Evolutionary conservation across 495 filamentous ascomycete species (phyloP), one percentile per base, ranked within the genome.

Genomic region (Aspergillus egyptiacus): DNA sequence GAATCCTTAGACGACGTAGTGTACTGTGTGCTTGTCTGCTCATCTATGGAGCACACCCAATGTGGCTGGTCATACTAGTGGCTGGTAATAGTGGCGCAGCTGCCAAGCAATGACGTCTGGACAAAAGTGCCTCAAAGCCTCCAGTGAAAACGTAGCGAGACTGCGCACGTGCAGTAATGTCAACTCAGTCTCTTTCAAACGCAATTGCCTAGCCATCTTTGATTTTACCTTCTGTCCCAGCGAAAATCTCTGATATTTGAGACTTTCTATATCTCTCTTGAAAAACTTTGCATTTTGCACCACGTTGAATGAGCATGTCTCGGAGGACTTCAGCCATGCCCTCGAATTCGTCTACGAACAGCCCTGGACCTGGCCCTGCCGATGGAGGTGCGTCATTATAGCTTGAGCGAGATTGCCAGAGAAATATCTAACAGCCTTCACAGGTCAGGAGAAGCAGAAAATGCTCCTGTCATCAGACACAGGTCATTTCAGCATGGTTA

Each of bases 391-490:
- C 53, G 66, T 60, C 55, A 25, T 23, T 23, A 52, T 59, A 40
- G 19, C n/a, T n/a, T n/a, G n/a, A n/a, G n/a, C n/a, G n/a, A n/a
- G n/a, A n/a, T n/a, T n/a, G n/a, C n/a, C n/a, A n/a, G n/a, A n/a
- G n/a, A n/a, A n/a, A n/a, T n/a, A n/a, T n/a, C n/a, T n/a, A n/a
- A n/a, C n/a, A n/a, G n/a, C n/a, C n/a, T n/a, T 40, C 19, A 13
- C 57, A 88, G 86, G 76, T 51, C 75, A 85, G 55, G 83, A 91
- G 64, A 94, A 93, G 71, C 90, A 96, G 70, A 89, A 86, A 59
- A 77, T 80, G 67, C 82, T 96, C 43, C 84, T 96, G 36, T 80
- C 80, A 20, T 70, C 80, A 45, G 80, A 88, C 37, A 77, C 80
- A 24, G 89, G 87, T 18, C 90, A 95, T 62, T 87, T 87, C 65